Percentiles rank a stretch among this genome's conserved stretches.
Evolutionary conservation across 2,329 filamentous ascomycete species (phyloP).

Genomic region (Hymenoscyphus fraxineus): DNA sequence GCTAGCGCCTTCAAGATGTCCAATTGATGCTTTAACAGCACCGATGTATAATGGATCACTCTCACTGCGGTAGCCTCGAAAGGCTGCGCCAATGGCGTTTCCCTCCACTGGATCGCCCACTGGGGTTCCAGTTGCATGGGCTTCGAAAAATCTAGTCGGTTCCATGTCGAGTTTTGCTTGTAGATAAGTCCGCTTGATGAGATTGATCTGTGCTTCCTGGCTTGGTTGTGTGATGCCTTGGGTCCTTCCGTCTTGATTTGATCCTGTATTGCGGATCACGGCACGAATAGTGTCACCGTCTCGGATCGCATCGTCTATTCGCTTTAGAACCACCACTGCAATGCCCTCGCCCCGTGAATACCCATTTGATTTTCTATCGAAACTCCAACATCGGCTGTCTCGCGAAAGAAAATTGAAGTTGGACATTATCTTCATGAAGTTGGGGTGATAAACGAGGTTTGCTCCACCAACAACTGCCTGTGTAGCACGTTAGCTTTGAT

Average conservation of each 20-base stretch:
- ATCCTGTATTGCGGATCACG: slow-evolving; percentile 48
- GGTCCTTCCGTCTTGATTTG: slow-evolving; percentile 38
- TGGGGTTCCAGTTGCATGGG: too few species aligned
- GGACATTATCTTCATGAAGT: slow-evolving; percentile 26
- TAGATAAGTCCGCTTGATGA: slow-evolving; percentile 10
- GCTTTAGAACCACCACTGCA: neutral
- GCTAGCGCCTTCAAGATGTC: slow-evolving; percentile 22
- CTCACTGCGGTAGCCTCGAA: neutral
- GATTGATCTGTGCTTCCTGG: slow-evolving; percentile 37
- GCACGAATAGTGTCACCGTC: slow-evolving; percentile 56
- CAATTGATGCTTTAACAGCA: slow-evolving; percentile 25
- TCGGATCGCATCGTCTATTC: neutral
- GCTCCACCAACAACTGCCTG: slow-evolving; percentile 31
- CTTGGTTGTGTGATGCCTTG: slow-evolving; percentile 50
- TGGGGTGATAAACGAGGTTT: slow-evolving; percentile 52
- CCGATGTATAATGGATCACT: slow-evolving; percentile 13
- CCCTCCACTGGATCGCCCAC: slow-evolving; percentile 19
- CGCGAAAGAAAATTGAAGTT: slow-evolving; percentile 26
- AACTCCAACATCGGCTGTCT: slow-evolving; percentile 45
- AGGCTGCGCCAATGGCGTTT: slow-evolving; percentile 13
- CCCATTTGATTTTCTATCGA: slow-evolving; percentile 42
- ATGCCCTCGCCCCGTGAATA: neutral
- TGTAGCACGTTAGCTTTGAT: too few species aligned
- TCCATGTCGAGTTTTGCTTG: slow-evolving; percentile 5
- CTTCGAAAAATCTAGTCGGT: slow-evolving; percentile 9